These are phyloP conservation scores for Moniliella sp. DNA, from an alignment of 1,284 basidiomycete species.

Conservation along the genomic window DNA sequence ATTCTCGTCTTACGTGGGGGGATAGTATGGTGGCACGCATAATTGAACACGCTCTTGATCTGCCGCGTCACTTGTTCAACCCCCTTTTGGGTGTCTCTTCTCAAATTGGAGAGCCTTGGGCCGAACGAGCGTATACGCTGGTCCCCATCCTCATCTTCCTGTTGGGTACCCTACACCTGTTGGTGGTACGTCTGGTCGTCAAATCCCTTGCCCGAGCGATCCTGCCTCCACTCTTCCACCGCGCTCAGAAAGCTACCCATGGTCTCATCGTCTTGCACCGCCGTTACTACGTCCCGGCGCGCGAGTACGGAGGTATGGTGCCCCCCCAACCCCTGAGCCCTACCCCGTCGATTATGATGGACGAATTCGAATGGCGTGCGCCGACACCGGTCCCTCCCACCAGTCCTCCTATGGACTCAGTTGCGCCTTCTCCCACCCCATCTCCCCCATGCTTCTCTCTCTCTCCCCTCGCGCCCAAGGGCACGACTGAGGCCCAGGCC, in stretches of 20 bases:
- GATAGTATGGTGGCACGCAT: constrained; percentile 1
- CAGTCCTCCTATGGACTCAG: no score
- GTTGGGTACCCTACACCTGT: constrained; percentile 41
- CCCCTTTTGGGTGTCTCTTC: background rate
- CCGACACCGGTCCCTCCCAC: constrained; percentile 8
- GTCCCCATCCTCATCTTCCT: constrained; percentile 7
- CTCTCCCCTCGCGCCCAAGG: constrained; percentile 1
- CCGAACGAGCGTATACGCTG: constrained; percentile 1
- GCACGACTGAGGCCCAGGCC: constrained; percentile 1
- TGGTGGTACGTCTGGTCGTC: constrained; percentile 45
- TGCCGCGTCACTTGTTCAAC: background rate
- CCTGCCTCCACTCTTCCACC: constrained; percentile 14
- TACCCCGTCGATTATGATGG: constrained; percentile 10
- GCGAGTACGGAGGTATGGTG: constrained; percentile 13
- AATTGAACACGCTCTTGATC: background rate
- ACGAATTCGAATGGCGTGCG: constrained; percentile 10
- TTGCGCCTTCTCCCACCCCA: constrained; percentile 6
- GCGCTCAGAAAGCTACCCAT: constrained; percentile 10
- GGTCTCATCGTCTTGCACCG: constrained; percentile 18
- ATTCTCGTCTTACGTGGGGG: background rate
- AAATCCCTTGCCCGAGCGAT: constrained; percentile 15
- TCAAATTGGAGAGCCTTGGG: background rate
- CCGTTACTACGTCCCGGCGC: constrained; percentile 16
- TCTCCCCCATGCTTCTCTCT: constrained; percentile 4
- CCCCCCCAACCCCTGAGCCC: constrained; percentile 9